Base-by-base conservation (phyloP, 2,329 filamentous ascomycete species). In the Colletotrichum sojae region DNA sequence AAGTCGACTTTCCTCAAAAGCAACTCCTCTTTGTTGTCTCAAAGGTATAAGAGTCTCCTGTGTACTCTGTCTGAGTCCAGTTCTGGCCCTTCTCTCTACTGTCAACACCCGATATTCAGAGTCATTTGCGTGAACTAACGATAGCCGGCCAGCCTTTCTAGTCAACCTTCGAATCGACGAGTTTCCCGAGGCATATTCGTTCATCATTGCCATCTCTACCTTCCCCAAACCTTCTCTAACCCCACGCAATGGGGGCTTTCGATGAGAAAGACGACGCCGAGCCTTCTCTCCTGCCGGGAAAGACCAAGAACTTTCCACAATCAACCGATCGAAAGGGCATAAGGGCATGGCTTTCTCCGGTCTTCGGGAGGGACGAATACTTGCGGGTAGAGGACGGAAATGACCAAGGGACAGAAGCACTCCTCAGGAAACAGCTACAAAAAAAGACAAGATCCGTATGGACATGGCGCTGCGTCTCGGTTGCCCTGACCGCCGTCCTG, bases 401-500 rank as follows among this genome's bases (percentile, higher is more conserved):
- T 2, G 45, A 22, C 15, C 54, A 40, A 6, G 36, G 6, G 1
- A 15, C 20, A 2, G 62, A 18, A 13, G 12, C 22, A 5, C 9
- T 15, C 1, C 27, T 59, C 15, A 8, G n/a, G 3, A 2, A 22
- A 20, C 22, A 65, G n/a, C n/a, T 54, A 2, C 31, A 25, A 5
- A 36, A 16, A 4, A 61, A 25, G 9, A 54, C 18, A 1, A 15
- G 3, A 6, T 13, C 49, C 0, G 15, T 61, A 2, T 43, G 46
- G 46, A 48, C 6, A 58, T 63, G 59, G 58, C 64, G 53, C 13
- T 27, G 15, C 18, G 10, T 52, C n/a, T 56, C 45, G 2, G 39
- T 13, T 4, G 0, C 45, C 5, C 45, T 67, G 36, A 2, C 20
- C 2, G 16, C 18, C 5, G n/a, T 31, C 2, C 31, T 63, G 4